A percentile compares a stretch with the other conserved stretches of the same genome.
Evolutionary conservation across 177 flowering plant genomes (phyloP).

Genomic region (Vitis hybrid): DNA sequence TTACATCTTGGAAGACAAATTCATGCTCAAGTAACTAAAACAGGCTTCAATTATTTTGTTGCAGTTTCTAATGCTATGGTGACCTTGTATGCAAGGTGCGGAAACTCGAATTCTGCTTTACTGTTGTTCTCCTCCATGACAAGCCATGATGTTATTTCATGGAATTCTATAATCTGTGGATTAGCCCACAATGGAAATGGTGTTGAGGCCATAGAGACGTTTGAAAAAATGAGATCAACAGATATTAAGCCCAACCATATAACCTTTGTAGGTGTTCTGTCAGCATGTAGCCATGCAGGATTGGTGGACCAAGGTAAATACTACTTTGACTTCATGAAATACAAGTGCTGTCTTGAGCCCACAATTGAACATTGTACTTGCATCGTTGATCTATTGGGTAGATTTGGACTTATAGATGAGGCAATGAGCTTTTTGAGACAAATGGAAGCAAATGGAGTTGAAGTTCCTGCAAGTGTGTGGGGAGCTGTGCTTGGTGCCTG

Average conservation of each 20-base stretch:
- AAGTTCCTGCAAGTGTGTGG: conserved; percentile 57
- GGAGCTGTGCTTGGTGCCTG: conserved; percentile 75
- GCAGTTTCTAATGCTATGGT: conserved; percentile 60
- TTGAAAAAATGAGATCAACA: conserved; percentile 45
- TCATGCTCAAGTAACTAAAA: conserved; percentile 45
- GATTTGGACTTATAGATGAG: conserved; percentile 55
- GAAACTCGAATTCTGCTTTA: conserved; percentile 50
- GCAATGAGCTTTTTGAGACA: conserved; percentile 40
- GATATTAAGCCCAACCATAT: conserved; percentile 46
- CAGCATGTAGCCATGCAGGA: conserved; percentile 67
- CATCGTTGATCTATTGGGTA: conserved; percentile 63
- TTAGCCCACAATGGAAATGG: conserved; percentile 62
- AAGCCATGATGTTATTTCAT: conserved; percentile 50
- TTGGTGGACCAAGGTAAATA: conserved; percentile 46
- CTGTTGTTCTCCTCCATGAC: conserved; percentile 41
- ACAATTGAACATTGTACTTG: conserved; percentile 62
- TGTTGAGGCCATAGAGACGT: conserved; percentile 47
- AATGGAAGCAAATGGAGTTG: conserved; percentile 44
- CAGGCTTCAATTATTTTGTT: conserved; percentile 32
- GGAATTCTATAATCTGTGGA: conserved; percentile 74
- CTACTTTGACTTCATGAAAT: conserved; percentile 52
- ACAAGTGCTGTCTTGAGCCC: conserved; percentile 45
- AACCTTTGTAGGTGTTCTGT: conserved; percentile 62
- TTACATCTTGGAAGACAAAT: conserved; percentile 53
- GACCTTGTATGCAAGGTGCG: conserved; percentile 70